phyloP scores from a whole-genome alignment of 495 filamentous ascomycete species.

The Friedmanniomyces endolithicus region DNA sequence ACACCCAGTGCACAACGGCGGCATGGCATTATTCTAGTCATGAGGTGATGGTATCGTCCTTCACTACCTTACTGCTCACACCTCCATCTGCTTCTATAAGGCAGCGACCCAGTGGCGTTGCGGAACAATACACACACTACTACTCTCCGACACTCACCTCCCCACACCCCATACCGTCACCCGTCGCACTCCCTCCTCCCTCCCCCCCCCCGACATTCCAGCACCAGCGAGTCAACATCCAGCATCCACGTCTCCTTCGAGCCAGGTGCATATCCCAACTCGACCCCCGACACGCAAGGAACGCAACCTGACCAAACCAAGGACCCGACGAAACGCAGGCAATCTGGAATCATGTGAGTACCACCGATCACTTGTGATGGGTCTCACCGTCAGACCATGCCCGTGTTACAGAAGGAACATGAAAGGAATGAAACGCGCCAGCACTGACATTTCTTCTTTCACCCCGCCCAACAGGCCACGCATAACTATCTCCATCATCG shows the following conservation, averaged over 20 bases:
- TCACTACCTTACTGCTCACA: too few species aligned
- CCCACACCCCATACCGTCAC: too few species aligned
- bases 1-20: background rate
- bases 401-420: constrained; percentile 1
- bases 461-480: constrained; percentile 35
- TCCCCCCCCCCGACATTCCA: constrained; percentile 4
- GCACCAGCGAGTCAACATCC: constrained; percentile 7
- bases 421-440: background rate
- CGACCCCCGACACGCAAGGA: constrained; percentile 10
- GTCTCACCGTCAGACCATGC: constrained; percentile 18
- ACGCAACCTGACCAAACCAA: background rate
- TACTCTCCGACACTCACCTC: too few species aligned
- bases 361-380: background rate
- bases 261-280: constrained; percentile 19
- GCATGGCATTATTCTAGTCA: constrained; percentile 8
- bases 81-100: constrained; percentile 3
- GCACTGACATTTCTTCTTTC: constrained; percentile 10
- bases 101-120: background rate
- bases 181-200: background rate
- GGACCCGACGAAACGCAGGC: background rate
- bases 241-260: constrained; percentile 3
- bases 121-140: too few species aligned
- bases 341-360: constrained; percentile 23
- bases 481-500: constrained; percentile 76
- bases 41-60: background rate